phyloP scores from a whole-genome alignment of 2,329 filamentous ascomycete species.

The Drechslerella dactyloides region DNA sequence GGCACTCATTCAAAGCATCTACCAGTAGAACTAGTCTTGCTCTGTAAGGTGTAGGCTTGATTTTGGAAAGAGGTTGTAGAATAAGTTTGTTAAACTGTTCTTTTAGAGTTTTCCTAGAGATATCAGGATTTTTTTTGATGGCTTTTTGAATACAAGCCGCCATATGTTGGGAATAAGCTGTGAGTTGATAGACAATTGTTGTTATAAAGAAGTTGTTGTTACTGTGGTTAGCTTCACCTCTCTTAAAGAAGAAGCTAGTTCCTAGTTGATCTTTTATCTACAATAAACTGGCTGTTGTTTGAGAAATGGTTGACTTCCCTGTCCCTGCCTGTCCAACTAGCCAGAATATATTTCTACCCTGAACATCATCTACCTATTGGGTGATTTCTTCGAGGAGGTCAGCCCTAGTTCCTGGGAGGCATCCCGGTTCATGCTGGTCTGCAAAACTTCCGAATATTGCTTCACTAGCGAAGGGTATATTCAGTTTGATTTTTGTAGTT shows the following conservation, averaged over 20 bases:
- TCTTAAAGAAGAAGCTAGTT: slow-evolving; percentile 53
- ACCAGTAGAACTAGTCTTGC: slow-evolving; percentile 52
- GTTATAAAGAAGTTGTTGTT: slow-evolving; percentile 16
- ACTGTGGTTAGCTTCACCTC: slow-evolving; percentile 26
- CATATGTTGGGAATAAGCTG: background rate
- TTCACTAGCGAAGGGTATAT: slow-evolving; percentile 35
- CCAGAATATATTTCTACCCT: slow-evolving; percentile 56
- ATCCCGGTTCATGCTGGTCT: slow-evolving; percentile 51
- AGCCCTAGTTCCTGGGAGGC: slow-evolving; percentile 53
- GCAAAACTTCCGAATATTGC: slow-evolving; percentile 52
- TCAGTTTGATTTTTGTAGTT: background rate
- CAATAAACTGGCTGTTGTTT: slow-evolving; percentile 24
- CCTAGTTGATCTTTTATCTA: slow-evolving; percentile 24
- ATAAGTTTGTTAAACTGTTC: slow-evolving; percentile 60
- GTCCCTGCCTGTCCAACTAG: slow-evolving; percentile 56
- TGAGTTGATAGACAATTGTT: slow-evolving; percentile 20
- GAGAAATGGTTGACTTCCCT: slow-evolving; percentile 49
- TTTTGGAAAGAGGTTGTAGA: slow-evolving; percentile 56
- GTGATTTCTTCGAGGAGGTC: slow-evolving; percentile 52
- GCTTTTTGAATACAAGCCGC: background rate
- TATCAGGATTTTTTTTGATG: slow-evolving; percentile 15
- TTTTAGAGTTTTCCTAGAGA: slow-evolving; percentile 53
- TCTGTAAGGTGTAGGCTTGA: slow-evolving; percentile 14
- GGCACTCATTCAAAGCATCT: slow-evolving; percentile 57
- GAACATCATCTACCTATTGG: slow-evolving; percentile 24